Evolutionary conservation across 73 alveolate genomes (phyloP).

Genomic region (Paramecium bursaria): DNA sequence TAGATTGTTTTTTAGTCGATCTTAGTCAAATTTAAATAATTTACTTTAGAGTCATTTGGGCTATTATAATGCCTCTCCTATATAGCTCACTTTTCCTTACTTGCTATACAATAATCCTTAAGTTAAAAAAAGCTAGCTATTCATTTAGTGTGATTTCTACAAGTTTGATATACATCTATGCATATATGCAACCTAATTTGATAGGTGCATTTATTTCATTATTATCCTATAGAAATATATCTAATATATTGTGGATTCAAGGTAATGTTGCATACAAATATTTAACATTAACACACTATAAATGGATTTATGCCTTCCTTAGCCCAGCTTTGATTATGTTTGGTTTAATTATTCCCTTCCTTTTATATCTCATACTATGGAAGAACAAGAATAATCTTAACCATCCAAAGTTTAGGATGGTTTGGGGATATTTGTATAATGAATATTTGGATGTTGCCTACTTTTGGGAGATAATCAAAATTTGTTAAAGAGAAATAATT

Average conservation of each 20-base stretch:
- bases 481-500: slow-evolving; percentile 28
- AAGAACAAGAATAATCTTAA: too few relatives aligned
- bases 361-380: too few relatives aligned
- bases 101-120: not conserved
- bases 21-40: not conserved
- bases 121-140: not conserved
- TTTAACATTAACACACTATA: not conserved
- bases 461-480: slow-evolving; percentile 48
- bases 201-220: slow-evolving; percentile 15
- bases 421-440: slow-evolving; percentile 24
- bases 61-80: not conserved
- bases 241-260: slow-evolving; percentile 12
- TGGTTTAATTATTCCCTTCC: slow-evolving; percentile 1
- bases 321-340: not conserved
- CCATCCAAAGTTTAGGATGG: not conserved
- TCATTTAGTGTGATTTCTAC: slow-evolving; percentile 11
- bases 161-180: not conserved
- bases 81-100: not conserved
- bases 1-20: slow-evolving; percentile 8
- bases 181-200: not conserved
- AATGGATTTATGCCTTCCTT: slow-evolving; percentile 3
- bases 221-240: not conserved
- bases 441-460: slow-evolving; percentile 16
- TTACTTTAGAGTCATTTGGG: slow-evolving; percentile 19
- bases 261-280: slow-evolving; percentile 38